Evolutionary conservation across 2,329 filamentous ascomycete species (phyloP), one percentile per base, ranked within the genome.

Genomic region (Amylocarpus encephaloides): DNA sequence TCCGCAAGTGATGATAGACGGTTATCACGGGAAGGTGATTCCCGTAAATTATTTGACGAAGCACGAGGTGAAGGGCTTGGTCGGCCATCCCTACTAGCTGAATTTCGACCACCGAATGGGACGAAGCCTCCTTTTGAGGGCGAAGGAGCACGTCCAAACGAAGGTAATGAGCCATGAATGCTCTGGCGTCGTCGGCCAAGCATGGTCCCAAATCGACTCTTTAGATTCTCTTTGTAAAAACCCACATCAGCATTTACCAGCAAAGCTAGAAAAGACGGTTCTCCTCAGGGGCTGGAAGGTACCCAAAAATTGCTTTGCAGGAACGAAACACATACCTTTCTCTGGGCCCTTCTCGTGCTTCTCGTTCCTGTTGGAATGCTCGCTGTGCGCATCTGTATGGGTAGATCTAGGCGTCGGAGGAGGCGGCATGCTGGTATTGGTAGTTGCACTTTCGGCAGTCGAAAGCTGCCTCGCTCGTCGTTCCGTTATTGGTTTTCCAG

Each of bases 131-230:
- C 71, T 64, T 80, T 83, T 33, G 72, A 69, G 1, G 78, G 74
- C 0, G 76, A 83, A 59, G 76, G 73, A n/a, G 62, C 60, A 46
- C 64, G 70, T 76, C 51, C 72, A 78, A 64, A 78, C 68, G 83
- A 35, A 7, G 44, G 44, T n/a, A 47, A 22, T 9, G 16, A 71
- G 54, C 75, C 75, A 67, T 87, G 74, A 49, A 86, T 73, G 65
- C 83, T 87, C 65, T 86, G 82, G 35, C 83, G 74, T 52, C 82
- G 72, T 18, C 82, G 75, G 26, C 79, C 77, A 40, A 88, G 75
- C 71, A 88, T 83, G 11, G 84, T 88, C 13, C 85, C 84, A 47
- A 88, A 75, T 49, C 83, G 77, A 60, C 78, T 80, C 42, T 82
- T 77, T 80, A 49, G 78, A 78, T 60, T 80, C 78, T 67, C 57